Percentiles rank a stretch among this genome's conserved stretches.
These are phyloP conservation scores for Lantana camara DNA, from an alignment of 257 asterid species.

Conservation along the genomic window DNA sequence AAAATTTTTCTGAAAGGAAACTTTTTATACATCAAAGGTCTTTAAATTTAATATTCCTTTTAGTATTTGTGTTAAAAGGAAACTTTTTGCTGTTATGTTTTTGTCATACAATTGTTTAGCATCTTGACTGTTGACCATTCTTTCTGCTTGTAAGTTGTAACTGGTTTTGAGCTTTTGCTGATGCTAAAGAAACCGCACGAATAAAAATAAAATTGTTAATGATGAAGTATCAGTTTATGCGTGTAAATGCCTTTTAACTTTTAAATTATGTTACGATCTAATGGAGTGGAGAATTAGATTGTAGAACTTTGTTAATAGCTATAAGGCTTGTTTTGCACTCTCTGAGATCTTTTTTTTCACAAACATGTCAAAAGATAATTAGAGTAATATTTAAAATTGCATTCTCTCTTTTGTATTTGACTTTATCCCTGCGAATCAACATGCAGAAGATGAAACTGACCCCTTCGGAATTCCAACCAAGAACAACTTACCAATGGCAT, in stretches of 20 bases:
- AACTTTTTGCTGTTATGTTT: too few relatives aligned
- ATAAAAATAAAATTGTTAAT: neutral
- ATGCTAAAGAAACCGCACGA: conserved; percentile 7
- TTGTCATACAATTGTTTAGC: neutral
- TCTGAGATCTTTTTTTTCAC: neutral
- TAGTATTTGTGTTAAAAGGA: too few relatives aligned
- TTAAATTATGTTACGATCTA: neutral
- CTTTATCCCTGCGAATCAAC: conserved; percentile 25
- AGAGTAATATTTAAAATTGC: neutral
- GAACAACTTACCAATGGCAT: conserved; percentile 84
- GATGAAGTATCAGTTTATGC: neutral
- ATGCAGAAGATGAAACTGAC: conserved; percentile 91
- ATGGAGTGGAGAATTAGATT: neutral
- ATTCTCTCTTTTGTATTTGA: conserved; percentile 21
- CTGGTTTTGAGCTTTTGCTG: conserved; percentile 2
- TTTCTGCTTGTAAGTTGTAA: neutral
- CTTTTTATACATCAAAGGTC: too few relatives aligned
- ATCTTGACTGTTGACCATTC: neutral
- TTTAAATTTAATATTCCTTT: too few relatives aligned
- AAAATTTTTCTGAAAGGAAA: too few relatives aligned
- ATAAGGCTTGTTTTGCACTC: neutral
- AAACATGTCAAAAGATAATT: neutral
- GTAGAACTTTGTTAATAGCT: neutral
- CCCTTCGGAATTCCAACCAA: conserved; percentile 83
- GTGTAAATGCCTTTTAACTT: neutral